Evolutionary conservation across 495 filamentous ascomycete species (phyloP), one percentile per base, ranked within the genome.

Genomic region (Hyaloscypha finlandica): DNA sequence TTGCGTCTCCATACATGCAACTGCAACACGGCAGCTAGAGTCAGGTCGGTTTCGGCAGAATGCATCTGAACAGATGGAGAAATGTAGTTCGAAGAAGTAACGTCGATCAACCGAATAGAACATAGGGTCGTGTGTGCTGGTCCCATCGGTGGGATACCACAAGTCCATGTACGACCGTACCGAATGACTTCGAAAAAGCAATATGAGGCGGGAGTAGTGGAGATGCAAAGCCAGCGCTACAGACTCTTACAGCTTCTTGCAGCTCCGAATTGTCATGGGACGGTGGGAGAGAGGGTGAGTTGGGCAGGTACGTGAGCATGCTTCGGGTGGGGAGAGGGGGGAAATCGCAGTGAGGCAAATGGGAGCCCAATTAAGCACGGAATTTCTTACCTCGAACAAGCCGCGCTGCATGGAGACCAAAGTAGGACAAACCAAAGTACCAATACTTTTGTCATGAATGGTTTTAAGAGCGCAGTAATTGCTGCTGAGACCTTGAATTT

Each of bases 211-310:
- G 70, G 62, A 67, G 54, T 66, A 70, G 68, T 65, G 71, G 55
- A 58, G 68, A 70, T 69, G 71, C 71, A 71, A 53, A 70, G 71
- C 71, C 71, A 73, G 61, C 71, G 65, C 63, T 70, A 33, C 65
- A 69, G 61, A 64, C 59, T 66, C 59, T 69, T 68, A 30, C 64
- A 70, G 67, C 70, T 33, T 11, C 37, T 68, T 70, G 61, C 70
- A 72, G 70, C 25, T 42, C 25, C 61, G 20, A 48, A 37, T 59
- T 52, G 59, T 72, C 70, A 70, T 72, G 70, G 65, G 70, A 65
- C 48, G 37, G 37, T 25, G 52, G 37, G 61, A 63, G 65, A 66
- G 22, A 59, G 63, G 37, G 45, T 55, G 37, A 62, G 61, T 60
- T 56, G 60, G 64, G 68, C 52, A 57, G 64, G 68, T 65, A 35